Base-by-base conservation (phyloP, 2,329 filamentous ascomycete species). In the Ophiostoma himal-ulmi region DNA sequence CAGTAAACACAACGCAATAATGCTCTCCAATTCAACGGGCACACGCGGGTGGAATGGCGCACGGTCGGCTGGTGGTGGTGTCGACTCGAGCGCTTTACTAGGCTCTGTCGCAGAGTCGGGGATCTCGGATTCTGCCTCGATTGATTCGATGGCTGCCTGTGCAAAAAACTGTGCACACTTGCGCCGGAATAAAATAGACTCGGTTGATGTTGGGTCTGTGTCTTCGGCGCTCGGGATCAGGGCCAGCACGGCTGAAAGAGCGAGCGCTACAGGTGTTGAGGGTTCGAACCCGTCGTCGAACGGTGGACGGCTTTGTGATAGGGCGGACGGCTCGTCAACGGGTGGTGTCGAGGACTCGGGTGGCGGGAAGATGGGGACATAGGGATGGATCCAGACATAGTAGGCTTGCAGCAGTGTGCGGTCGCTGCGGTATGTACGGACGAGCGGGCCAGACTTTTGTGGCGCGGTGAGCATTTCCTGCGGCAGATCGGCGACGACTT, bases 311-410 rank as follows among this genome's bases (percentile, higher is more conserved):
- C 76, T 78, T 70, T 82, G 80, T 14, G 78, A 73, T 6, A 80
- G 73, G 5, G 78, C 74, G 0, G 77, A 71, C 5, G 78, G 75
- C 69, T 79, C 76, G 71, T 79, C 80, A 41, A 77, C 48, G 6
- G 71, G 72, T 14, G 80, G 68, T 11, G 20, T 30, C 20, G 44
- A 76, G 37, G 75, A 72, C 26, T 76, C 76, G 6, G 83, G 82
- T 2, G 83, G 77, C 14, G 83, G 83, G 2, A 85, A 75, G 48
- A 85, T 82, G 3, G 83, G 83, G 22, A 85, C 81, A 71, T 80
- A 85, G 0, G 82, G 80, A 71, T 85, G 83, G 70, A 85, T 82
- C 78, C 81, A 85, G 70, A 82, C 79, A 72, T 85, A 85, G 74
- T 85, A 85, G 4, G 82, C 83, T 71, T 83, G 81, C 26, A 84